Conservation (phyloP, 108 stramenopile genomes). For the Pseudonitzschia pungens region DNA sequence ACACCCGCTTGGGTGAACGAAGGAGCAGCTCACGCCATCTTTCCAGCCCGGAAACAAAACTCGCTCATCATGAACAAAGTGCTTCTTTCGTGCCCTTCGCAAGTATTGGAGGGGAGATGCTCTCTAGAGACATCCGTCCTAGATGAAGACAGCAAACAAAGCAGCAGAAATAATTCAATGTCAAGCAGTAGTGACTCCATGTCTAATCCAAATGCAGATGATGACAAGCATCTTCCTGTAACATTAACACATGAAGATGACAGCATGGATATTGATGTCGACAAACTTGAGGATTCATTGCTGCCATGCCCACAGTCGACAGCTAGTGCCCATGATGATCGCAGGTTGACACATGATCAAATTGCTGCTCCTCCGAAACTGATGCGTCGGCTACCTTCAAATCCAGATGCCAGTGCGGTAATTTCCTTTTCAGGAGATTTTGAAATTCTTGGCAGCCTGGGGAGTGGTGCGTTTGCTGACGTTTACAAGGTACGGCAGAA, state of each 20-base stretch:
- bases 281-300: conserved; percentile 2
- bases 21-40: conserved; percentile 26
- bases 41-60: conserved; percentile 40
- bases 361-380: conserved; percentile 24
- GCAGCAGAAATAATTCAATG: neutral
- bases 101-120: conserved; percentile 63
- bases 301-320: neutral
- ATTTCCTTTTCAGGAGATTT: conserved; percentile 66
- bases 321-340: neutral
- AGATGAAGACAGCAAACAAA: conserved; percentile 50
- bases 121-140: conserved; percentile 74
- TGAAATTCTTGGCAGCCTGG: conserved; percentile 62
- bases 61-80: conserved; percentile 71
- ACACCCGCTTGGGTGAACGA: conserved; percentile 78
- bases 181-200: neutral
- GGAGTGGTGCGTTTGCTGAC: conserved; percentile 81
- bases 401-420: conserved; percentile 14
- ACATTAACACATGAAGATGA: neutral
- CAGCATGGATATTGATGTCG: neutral
- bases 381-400: conserved; percentile 29
- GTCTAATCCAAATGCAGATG: neutral
- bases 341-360: conserved; percentile 7
- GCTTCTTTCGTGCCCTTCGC: conserved; percentile 63
- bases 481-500: conserved; percentile 82
- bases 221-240: conserved; percentile 10